Base-by-base conservation (phyloP, 805 yeast species). In the Wickerhamiella parazyma region DNA sequence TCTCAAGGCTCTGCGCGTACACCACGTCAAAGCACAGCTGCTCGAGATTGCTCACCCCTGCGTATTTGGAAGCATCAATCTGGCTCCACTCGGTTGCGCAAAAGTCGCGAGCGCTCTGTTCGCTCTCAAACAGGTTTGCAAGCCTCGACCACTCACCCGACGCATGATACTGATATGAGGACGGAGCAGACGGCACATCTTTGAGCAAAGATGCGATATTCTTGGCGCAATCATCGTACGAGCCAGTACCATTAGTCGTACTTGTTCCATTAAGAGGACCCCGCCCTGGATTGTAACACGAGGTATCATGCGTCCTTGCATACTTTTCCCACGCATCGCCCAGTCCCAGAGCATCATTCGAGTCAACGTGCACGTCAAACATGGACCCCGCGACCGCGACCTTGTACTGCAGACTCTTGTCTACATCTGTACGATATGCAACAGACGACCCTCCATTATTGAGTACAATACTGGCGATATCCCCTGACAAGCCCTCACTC, bases 1-100 rank as follows among this genome's bases (percentile, higher is more conserved):
- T n/a, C 24, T 76, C 59, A 17, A 78, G 66, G 49, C 68, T 70
- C 22, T 75, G 58, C 14, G 77, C 62, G 73, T 80, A 78, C 2
- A 74, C 66, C 0, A 80, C 66, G 51, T 72, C 74, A 62, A 78
- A 78, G 53, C 86, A 78, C 7, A 75, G 51, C 40, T 71, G 72
- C 1, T 72, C 57, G 10, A 74, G 55, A 4, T 37, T 73, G 6
- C 17, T 16, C 3, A 14, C 24, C 12, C 18, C 14, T 2, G 14
- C 31, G 25, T 14, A 35, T 55, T 54, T 9, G 56, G 50, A 37
- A 57, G 56, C 16, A 35, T 42, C 38, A 11, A 49, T 36, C 14
- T 45, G 38, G 8, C 20, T 33, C 50, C 52, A 46, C 14, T 35
- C 31, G 7, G 44, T 20, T 10, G 43, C 22, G 36, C 53, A 50